Percentiles rank a stretch among this genome's conserved stretches.
Conservation (phyloP, 495 filamentous ascomycete species). For the Astrothelium macrocarpum region DNA sequence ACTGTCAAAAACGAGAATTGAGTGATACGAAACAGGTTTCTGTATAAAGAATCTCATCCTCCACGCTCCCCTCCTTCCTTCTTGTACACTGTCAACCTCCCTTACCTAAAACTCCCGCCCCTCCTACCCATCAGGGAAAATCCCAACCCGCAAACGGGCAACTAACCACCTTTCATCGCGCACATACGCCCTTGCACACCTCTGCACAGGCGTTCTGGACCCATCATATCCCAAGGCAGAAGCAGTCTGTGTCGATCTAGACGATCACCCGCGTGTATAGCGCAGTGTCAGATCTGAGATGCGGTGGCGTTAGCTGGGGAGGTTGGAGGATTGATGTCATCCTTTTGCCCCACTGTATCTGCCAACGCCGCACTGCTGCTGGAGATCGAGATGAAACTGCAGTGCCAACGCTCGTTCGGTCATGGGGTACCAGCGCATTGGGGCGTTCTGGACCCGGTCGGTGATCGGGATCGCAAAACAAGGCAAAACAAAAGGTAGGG, state of each 20-base stretch:
- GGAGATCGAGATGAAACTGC: background rate
- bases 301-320: background rate
- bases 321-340: background rate
- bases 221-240: background rate
- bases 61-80: background rate
- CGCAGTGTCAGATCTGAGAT: background rate
- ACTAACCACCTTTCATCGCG: conserved; percentile 1
- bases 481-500: no score
- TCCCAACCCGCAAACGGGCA: background rate
- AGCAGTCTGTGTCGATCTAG: background rate
- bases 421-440: no score
- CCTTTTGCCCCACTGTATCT: background rate
- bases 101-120: background rate
- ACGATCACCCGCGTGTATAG: background rate
- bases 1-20: background rate
- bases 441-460: no score
- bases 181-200: background rate
- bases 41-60: background rate
- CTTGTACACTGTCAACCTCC: background rate
- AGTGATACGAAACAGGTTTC: background rate
- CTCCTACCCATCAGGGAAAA: background rate
- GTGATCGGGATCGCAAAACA: no score
- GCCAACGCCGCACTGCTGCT: background rate
- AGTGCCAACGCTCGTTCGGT: no score
- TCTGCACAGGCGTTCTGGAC: background rate